Evolutionary conservation across 192 early-diverging fungal genomes (phyloP), one percentile per base, ranked within the genome.

Genomic region (Podila verticillata): DNA sequence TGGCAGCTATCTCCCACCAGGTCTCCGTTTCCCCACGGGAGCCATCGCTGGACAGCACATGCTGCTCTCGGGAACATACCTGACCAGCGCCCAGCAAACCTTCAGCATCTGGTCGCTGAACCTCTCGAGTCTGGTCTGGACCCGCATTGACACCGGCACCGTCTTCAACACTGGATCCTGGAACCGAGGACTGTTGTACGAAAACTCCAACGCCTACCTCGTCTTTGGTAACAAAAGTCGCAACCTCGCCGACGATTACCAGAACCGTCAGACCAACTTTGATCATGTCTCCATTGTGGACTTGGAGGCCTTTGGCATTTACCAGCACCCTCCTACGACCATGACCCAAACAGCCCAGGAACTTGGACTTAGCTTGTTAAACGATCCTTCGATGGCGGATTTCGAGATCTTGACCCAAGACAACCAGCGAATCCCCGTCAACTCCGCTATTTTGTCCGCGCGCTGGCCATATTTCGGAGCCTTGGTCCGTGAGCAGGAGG

Each of bases 201-300:
- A 91, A 48, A 72, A 74, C 15, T 79, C 86, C 20, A 93, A 93
- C 56, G 86, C 87, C 34, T 90, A 92, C 67, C 68, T 93, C 15
- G 88, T 93, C 32, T 92, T 95, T 84, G 93, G 93, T 22, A 87
- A 95, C 71, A 87, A 83, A 48, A 82, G 85, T 15, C 86, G 93
- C 26, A 88, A 81, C 39, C 83, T 93, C 61, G 83, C 89, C 5
- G 91, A 93, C 57, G 93, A 95, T 73, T 95, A 95, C 66, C 89
- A 93, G 71, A 87, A 92, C 54, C 87, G 93, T 39, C 92, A 93
- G 65, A 87, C 91, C 58, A 95, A 95, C 74, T 95, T 93, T 82
- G 86, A 90, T 70, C 91, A 95, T 64, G 82, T 93, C 60, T 88
- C 91, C 26, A 85, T 91, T 10, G 86, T 95, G 5, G 89, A 93